Base-by-base conservation (phyloP, 805 yeast species). In the Naumovozyma baii region DNA sequence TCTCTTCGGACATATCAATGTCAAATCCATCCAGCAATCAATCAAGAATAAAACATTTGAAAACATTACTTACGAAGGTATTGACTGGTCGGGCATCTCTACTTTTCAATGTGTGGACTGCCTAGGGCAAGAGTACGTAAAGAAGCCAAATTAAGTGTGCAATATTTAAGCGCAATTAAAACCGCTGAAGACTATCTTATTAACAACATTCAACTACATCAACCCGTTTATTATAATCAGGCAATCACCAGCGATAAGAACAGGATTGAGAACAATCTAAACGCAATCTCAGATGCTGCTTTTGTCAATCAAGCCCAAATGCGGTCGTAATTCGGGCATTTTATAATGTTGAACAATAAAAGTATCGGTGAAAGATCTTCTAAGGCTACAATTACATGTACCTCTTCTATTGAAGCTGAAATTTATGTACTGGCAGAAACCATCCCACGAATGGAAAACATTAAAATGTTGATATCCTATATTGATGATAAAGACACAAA, bases 71-170 rank as follows among this genome's bases (percentile, higher is more conserved):
- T 16, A 13, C 7, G 19, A 33, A 12, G 35, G 18, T 16, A 18
- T 38, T 28, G 34, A 38, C 13, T 38, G 41, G 41, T n/a, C 18
- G 66, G 36, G 53, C 47, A 22, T 22, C 28, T 22, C 28, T 22
- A 22, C 28, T 12, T 40, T 37, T 18, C 42, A 43, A 34, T 45
- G 49, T 34, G 19, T 18, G 4, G 39, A 35, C 3, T 46, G 45
- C n/a, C 13, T 43, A 18, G n/a, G n/a, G n/a, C n/a, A n/a, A n/a
- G n/a, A n/a, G n/a, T n/a, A n/a, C n/a, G n/a, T n/a, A n/a, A n/a
- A n/a, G n/a, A n/a, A n/a, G n/a, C n/a, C n/a, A n/a, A n/a, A n/a
- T n/a, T n/a, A n/a, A n/a, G n/a, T n/a, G n/a, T n/a, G n/a, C n/a
- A n/a, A n/a, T n/a, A n/a, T n/a, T n/a, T n/a, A n/a, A n/a, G n/a